Base-by-base conservation (phyloP, 768 basidiomycete genomes). In the Auricularia heimuer region DNA sequence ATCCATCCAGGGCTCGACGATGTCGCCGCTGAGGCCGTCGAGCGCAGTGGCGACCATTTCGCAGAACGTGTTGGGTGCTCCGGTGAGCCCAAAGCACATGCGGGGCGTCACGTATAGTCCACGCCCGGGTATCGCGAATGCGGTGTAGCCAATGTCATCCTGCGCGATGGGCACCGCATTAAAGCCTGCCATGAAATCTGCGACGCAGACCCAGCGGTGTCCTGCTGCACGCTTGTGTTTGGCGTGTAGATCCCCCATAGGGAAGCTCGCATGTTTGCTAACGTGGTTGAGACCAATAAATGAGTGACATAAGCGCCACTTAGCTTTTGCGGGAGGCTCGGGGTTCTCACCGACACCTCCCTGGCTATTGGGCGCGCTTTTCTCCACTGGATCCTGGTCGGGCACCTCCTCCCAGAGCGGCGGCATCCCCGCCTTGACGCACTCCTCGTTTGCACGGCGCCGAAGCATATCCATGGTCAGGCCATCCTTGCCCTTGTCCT, bases 51-150 rank as follows among this genome's bases (percentile, higher is more conserved):
- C 35, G 3, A 37, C 61, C n/a, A 37, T 69, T 4, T 75, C 29
- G 1, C 67, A 70, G 63, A 79, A 80, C 6, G 70, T 72, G 0
- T 76, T 71, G 7, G 79, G 79, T 1, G 76, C 75, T 0, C 77
- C 80, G 0, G 74, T 77, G 0, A 80, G 60, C 0, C 80, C 79
- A 65, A 81, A 79, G 0, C 77, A 79, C 76, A 81, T 79, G 0
- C 71, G 34, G 1, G 63, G 47, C 47, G 77, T 80, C 7, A 65
- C 63, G 54, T 75, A 77, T 58, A 75, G 78, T 0, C 80, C 80
- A 1, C 68, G n/a, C 0, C 77, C 78, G 63, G 74, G 73, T 0
- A 78, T 70, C 39, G 76, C 79, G 65, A 81, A 79, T 4, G 67
- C 69, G 0, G 76, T 67, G 51, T 75, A 76, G 0, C 70, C 73